A percentile compares a stretch with the other conserved stretches of the same genome.
phyloP scores from a whole-genome alignment of 352 stramenopile species.

The Globisporangium heterothallicum region DNA sequence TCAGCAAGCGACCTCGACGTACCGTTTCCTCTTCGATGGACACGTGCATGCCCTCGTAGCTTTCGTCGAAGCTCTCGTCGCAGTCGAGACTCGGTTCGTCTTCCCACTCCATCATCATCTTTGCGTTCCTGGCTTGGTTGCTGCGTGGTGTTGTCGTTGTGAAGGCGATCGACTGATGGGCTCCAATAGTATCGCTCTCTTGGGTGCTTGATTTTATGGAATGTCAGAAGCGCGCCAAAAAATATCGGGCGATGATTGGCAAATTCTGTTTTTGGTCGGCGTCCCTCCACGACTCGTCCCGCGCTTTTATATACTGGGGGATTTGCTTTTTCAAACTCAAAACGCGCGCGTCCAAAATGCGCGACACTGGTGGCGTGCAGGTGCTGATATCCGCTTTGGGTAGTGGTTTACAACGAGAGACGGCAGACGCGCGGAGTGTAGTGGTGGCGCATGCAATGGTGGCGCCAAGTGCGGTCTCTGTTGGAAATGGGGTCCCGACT shows the following conservation, averaged over 20 bases:
- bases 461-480: background rate
- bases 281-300: slow-evolving; percentile 1
- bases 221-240: slow-evolving; percentile 11
- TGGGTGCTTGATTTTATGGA: slow-evolving; percentile 6
- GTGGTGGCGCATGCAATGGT: background rate
- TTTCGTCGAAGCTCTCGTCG: slow-evolving; percentile 77
- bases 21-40: slow-evolving; percentile 42
- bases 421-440: background rate
- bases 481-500: slow-evolving; percentile 1
- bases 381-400: too few species aligned
- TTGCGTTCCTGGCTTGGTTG: background rate
- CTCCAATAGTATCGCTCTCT: too few species aligned
- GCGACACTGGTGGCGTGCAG: too few species aligned
- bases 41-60: slow-evolving; percentile 29
- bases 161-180: background rate
- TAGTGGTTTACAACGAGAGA: background rate
- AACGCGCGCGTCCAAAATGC: too few species aligned
- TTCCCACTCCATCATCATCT: slow-evolving; percentile 50
- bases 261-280: too few species aligned
- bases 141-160: background rate
- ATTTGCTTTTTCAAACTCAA: background rate
- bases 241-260: background rate
- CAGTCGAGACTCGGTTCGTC: slow-evolving; percentile 58
- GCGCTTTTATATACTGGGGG: background rate
- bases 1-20: background rate